Conservation (phyloP, 148 eudicot species). For the Camellia lanceoleosa region DNA sequence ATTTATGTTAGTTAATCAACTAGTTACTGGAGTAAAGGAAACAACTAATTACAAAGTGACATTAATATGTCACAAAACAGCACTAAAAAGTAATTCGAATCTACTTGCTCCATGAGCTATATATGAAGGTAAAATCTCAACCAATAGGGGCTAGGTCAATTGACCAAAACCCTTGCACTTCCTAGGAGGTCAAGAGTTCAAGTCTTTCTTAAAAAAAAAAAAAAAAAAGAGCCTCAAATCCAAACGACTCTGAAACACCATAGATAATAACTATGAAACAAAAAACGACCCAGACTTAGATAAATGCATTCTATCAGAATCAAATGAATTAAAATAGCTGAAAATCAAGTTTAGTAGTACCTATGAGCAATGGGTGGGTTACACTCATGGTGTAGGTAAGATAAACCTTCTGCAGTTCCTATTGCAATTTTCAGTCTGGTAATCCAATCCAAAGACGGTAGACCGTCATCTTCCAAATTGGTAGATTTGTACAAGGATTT, state of each 20-base stretch:
- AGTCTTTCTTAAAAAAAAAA: too few species aligned
- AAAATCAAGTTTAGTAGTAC: slow-evolving; percentile 19
- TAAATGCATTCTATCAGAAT: not conserved
- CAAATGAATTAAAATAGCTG: not conserved
- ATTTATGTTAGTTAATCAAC: not conserved
- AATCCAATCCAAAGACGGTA: slow-evolving; percentile 49
- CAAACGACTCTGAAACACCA: not conserved
- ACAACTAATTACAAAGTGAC: not conserved
- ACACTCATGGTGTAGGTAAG: slow-evolving; percentile 45
- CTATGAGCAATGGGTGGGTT: slow-evolving; percentile 48
- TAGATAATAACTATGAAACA: not conserved
- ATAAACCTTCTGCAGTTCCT: slow-evolving; percentile 43
- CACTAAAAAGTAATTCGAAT: not conserved
- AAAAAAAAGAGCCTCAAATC: not conserved
- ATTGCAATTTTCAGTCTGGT: slow-evolving; percentile 49
- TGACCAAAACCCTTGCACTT: too few species aligned
- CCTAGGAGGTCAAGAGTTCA: too few species aligned
- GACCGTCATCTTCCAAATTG: slow-evolving; percentile 20
- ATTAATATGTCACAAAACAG: not conserved
- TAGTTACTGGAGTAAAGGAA: not conserved
- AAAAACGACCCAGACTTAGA: not conserved
- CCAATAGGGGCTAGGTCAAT: too few species aligned
- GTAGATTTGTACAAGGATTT: slow-evolving; percentile 25
- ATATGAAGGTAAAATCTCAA: not conserved
- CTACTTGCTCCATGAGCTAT: not conserved